Evolutionary conservation across 352 stramenopile genomes (phyloP).

Genomic region (Phytophthora lateralis): DNA sequence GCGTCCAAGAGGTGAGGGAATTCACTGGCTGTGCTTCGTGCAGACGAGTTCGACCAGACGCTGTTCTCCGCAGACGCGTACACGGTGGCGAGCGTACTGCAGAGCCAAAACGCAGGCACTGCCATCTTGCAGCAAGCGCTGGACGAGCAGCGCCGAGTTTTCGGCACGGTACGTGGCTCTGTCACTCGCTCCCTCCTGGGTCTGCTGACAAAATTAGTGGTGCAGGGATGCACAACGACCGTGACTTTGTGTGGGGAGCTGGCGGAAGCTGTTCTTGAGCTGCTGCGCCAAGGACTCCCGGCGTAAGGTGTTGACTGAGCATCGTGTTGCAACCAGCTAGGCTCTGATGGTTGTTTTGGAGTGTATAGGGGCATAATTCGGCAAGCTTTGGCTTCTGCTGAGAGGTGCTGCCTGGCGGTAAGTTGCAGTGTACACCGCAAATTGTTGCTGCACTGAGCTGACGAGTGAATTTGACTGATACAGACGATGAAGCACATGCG

Average conservation of each 20-base stretch:
- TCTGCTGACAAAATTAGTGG: not conserved
- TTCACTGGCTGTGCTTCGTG: not conserved
- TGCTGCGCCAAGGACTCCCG: slow-evolving; percentile 18
- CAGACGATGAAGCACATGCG: slow-evolving; percentile 32
- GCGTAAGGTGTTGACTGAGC: slow-evolving; percentile 5
- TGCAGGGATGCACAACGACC: slow-evolving; percentile 29
- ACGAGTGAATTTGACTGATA: not conserved
- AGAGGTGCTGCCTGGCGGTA: slow-evolving; percentile 22
- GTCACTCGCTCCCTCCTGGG: not conserved
- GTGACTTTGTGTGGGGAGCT: slow-evolving; percentile 27
- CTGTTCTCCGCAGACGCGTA: slow-evolving; percentile 31
- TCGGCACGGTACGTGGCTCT: slow-evolving; percentile 24
- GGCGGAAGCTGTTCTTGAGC: slow-evolving; percentile 18
- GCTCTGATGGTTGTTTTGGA: not conserved
- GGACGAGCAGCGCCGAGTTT: slow-evolving; percentile 18
- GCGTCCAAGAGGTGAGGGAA: not conserved
- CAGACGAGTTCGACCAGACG: slow-evolving; percentile 27
- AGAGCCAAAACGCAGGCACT: slow-evolving; percentile 33
- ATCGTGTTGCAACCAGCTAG: not conserved
- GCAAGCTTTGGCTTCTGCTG: slow-evolving; percentile 16
- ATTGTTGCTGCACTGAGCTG: not conserved
- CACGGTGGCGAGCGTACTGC: slow-evolving; percentile 23
- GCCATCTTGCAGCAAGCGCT: slow-evolving; percentile 35
- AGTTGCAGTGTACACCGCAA: not conserved
- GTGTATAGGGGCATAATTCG: slow-evolving; percentile 16